A percentile compares a stretch with the other conserved stretches of the same genome.
Evolutionary conservation across 768 basidiomycete species (phyloP).

Genomic region (Auriscalpium microsporum): DNA sequence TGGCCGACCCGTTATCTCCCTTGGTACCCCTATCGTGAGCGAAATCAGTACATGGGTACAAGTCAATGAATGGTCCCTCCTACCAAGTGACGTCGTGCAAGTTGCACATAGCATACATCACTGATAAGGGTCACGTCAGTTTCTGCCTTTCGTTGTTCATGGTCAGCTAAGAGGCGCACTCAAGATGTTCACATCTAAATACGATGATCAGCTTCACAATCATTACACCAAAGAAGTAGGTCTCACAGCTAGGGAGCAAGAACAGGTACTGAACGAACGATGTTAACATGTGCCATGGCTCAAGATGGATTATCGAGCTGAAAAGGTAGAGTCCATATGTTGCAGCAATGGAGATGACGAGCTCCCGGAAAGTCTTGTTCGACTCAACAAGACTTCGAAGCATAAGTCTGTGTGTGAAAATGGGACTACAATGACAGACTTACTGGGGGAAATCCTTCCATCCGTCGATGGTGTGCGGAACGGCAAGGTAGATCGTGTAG

Average conservation of each 20-base stretch:
- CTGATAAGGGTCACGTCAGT: conserved; percentile 21
- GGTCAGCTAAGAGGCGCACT: conserved; percentile 32
- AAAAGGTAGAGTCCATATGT: conserved; percentile 83
- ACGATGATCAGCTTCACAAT: conserved; percentile 7
- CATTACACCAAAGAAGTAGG: not conserved
- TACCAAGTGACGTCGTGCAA: conserved; percentile 77
- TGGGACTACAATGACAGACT: conserved; percentile 15
- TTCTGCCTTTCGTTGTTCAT: not conserved
- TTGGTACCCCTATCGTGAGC: conserved; percentile 66
- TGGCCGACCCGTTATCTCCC: conserved; percentile 80
- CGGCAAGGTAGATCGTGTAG: conserved; percentile 82
- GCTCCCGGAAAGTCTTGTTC: conserved; percentile 71
- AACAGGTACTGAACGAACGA: conserved; percentile 90
- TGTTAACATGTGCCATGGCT: conserved; percentile 97
- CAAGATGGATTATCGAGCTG: conserved; percentile 79
- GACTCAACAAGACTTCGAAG: conserved; percentile 46
- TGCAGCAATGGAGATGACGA: conserved; percentile 69
- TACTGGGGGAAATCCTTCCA: conserved; percentile 72
- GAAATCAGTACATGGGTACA: not conserved
- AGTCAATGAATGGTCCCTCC: not conserved
- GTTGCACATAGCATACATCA: conserved; percentile 95
- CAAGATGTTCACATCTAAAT: conserved; percentile 67
- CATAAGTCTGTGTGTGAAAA: not conserved
- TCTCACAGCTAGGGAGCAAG: conserved; percentile 63
- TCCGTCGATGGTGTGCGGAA: conserved; percentile 63